A percentile compares a stretch with the other conserved stretches of the same genome.
These are phyloP conservation scores for Saccharomycopsis sp. DNA, from an alignment of 805 yeast species.

Conservation along the genomic window DNA sequence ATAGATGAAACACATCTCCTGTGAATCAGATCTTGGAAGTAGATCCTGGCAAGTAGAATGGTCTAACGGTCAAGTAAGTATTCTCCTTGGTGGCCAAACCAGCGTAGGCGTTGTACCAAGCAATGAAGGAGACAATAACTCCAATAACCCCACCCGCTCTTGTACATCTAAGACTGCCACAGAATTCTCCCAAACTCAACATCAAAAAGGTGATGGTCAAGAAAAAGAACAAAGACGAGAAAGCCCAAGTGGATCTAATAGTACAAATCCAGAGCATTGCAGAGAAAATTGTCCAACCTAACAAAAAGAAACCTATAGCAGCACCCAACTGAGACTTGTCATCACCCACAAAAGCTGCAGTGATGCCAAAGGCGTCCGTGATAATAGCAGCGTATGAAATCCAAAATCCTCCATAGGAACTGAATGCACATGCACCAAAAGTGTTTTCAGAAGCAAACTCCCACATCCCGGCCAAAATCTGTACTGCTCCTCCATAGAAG, in stretches of 20 bases:
- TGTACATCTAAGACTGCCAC: constrained; percentile 31
- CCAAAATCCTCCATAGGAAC: constrained; percentile 69
- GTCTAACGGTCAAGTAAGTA: constrained; percentile 41
- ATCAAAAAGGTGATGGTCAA: constrained; percentile 50
- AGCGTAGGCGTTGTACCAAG: constrained; percentile 57
- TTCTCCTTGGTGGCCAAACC: constrained; percentile 55
- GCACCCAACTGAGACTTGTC: constrained; percentile 33
- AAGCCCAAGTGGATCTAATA: constrained; percentile 57
- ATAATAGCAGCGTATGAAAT: constrained; percentile 53
- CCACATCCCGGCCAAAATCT: constrained; percentile 60
- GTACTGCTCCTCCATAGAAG: constrained; percentile 59
- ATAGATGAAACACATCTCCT: too few relatives aligned
- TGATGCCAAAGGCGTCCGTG: constrained; percentile 54
- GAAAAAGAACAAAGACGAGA: constrained; percentile 48
- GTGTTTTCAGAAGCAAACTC: constrained; percentile 58
- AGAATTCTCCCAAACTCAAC: constrained; percentile 45
- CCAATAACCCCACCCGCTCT: constrained; percentile 54
- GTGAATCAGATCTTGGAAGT: constrained; percentile 3
- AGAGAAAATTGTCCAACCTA: constrained; percentile 65
- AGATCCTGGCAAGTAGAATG: constrained; percentile 41
- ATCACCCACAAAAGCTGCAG: constrained; percentile 37
- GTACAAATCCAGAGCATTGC: constrained; percentile 47
- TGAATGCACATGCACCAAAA: constrained; percentile 59
- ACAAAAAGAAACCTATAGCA: constrained; percentile 52
- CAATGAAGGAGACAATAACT: constrained; percentile 43